These are phyloP conservation scores for Phalaenopsis hybrid DNA, from an alignment of 116 monocot species.

Conservation along the genomic window DNA sequence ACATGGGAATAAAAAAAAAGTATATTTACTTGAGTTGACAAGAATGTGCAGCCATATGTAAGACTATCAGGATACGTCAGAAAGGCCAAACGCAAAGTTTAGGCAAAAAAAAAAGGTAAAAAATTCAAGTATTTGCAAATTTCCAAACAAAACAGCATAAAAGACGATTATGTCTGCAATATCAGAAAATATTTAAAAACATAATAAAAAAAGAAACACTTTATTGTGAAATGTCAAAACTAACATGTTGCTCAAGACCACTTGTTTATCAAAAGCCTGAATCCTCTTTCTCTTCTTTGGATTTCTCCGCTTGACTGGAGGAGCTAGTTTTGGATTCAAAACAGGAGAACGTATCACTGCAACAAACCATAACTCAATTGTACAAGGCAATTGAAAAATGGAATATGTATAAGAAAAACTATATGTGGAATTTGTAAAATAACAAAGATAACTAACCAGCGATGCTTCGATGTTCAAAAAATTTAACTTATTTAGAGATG, in stretches of 20 bases:
- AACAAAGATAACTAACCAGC: constrained; percentile 25
- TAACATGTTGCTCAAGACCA: constrained; percentile 71
- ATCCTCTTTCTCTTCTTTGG: constrained; percentile 33
- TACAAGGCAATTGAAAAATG: neutral
- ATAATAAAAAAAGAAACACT: neutral
- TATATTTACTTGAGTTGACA: neutral
- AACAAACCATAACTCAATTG: constrained; percentile 9
- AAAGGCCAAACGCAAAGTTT: neutral
- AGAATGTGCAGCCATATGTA: neutral
- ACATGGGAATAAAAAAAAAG: neutral
- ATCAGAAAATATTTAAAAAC: neutral
- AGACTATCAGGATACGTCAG: neutral
- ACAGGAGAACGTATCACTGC: constrained; percentile 25
- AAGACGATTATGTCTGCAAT: neutral
- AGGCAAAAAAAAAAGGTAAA: neutral
- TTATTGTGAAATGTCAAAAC: constrained; percentile 10
- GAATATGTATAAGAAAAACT: neutral
- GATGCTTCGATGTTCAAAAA: constrained; percentile 14
- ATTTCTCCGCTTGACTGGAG: constrained; percentile 17
- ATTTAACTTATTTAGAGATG: constrained; percentile 18
- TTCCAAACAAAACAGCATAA: neutral
- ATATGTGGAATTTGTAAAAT: neutral
- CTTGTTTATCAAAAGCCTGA: constrained; percentile 33
- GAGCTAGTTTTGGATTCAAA: constrained; percentile 37
- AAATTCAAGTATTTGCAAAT: neutral